Base-by-base conservation (phyloP, 2,329 filamentous ascomycete species). In the Shiraia sp. region DNA sequence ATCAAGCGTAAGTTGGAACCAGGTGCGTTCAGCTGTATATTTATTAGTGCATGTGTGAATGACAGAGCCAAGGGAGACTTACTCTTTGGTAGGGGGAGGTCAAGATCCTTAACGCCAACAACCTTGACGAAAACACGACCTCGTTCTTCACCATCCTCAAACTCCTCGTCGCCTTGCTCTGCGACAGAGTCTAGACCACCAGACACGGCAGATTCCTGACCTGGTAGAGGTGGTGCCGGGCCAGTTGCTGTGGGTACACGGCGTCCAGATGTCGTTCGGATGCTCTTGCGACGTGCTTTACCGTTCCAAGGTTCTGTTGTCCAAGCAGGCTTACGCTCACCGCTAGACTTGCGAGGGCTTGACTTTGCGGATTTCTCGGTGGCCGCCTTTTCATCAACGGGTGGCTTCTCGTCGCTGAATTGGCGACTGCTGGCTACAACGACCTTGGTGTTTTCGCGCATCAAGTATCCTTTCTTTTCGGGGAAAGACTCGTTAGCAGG, bases 381-480 rank as follows among this genome's bases (percentile, higher is more conserved):
- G 56, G 63, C 23, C 54, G 56, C 35, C 51, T 61, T 22, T 56
- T 54, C 75, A 70, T 52, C 72, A 52, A 70, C 84, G 63, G 67
- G 86, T 4, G 61, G 61, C 53, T 87, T 86, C 68, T 90, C 86
- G 42, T 74, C 66, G 44, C 78, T 78, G 53, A 78, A 75, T 34
- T 77, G 71, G 32, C 80, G 78, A 63, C 79, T 84, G 66, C 86
- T 95, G n/a, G 93, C 93, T 35, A 95, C 84, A 36, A 99, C 90
- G 39, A 99, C 81, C 71, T 97, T 97, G 3, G 92, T 97, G 72
- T 97, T 99, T 61, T 99, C 92, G 61, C 93, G 85, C 92, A 97
- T 99, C 32, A 97, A 79, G 65, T 99, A 99, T 42, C 93, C 93
- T 76, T 95, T 91, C 91, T 96, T 87, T 83, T 78, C 79, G 56